A percentile compares a stretch with the other conserved stretches of the same genome.
These are phyloP conservation scores for Ogataea polymorpha DNA, from an alignment of 805 yeast species.

Conservation along the genomic window DNA sequence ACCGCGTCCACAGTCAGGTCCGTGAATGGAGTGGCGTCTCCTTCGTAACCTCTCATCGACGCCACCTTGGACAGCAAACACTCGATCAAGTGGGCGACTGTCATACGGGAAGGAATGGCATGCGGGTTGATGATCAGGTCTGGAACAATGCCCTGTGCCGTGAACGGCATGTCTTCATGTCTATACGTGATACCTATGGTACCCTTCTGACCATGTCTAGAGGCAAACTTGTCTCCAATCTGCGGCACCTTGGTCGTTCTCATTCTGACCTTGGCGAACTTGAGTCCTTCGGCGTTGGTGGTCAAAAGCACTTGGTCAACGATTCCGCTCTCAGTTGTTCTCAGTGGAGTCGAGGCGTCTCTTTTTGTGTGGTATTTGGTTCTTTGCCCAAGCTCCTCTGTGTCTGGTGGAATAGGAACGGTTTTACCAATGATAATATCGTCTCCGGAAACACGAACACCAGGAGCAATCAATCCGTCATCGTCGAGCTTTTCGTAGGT, in stretches of 20 bases:
- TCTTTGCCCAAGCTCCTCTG: constrained; percentile 97
- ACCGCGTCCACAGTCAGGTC: constrained; percentile 98
- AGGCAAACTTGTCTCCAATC: constrained; percentile 98
- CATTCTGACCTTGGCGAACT: constrained; percentile 97
- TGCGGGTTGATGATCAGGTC: constrained; percentile 98
- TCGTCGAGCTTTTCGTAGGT: constrained; percentile 97
- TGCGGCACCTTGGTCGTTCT: constrained; percentile 98
- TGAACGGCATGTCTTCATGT: constrained; percentile 98
- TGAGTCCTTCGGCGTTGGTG: constrained; percentile 96
- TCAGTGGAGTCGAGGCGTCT: constrained; percentile 96
- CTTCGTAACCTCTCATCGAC: constrained; percentile 91
- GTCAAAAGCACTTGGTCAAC: constrained; percentile 96
- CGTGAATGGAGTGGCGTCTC: constrained; percentile 99
- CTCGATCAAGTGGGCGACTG: constrained; percentile 98
- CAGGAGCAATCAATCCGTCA: constrained; percentile 97
- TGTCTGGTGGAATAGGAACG: constrained; percentile 98
- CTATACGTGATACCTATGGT: constrained; percentile 98
- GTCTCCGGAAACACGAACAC: constrained; percentile 98
- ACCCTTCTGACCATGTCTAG: constrained; percentile 99
- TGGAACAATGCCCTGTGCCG: constrained; percentile 93
- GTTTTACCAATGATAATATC: constrained; percentile 98
- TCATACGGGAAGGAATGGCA: constrained; percentile 99
- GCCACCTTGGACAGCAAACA: constrained; percentile 95
- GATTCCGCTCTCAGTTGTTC: constrained; percentile 97
- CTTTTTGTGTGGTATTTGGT: constrained; percentile 97